Percentiles rank a stretch among this genome's conserved stretches.
Conservation (phyloP, 1,139 yeast genomes). For the Kodamaea alishanica region DNA sequence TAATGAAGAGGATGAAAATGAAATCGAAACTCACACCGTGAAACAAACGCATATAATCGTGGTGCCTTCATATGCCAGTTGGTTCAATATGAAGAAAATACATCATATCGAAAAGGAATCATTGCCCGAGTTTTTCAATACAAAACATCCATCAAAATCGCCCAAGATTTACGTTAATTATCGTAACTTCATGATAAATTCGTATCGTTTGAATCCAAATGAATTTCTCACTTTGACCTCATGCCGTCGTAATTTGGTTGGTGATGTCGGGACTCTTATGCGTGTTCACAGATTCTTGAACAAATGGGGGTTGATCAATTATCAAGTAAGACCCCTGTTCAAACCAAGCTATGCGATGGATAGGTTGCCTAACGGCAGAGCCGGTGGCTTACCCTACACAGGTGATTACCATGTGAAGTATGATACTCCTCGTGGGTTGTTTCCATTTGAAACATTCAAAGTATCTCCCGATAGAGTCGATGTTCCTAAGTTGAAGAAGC, state of each 20-base stretch:
- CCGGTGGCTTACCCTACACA: constrained; percentile 56
- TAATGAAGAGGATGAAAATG: constrained; percentile 9
- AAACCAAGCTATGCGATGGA: constrained; percentile 64
- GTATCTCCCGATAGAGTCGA: constrained; percentile 54
- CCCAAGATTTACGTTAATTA: constrained; percentile 84
- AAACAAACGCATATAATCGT: constrained; percentile 83
- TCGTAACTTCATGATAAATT: constrained; percentile 90
- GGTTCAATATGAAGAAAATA: constrained; percentile 78
- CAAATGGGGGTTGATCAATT: constrained; percentile 96
- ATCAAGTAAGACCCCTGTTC: constrained; percentile 75
- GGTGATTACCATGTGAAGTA: constrained; percentile 66
- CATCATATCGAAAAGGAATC: constrained; percentile 67
- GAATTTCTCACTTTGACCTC: constrained; percentile 93
- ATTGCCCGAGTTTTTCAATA: constrained; percentile 84
- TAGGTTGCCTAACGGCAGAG: constrained; percentile 48
- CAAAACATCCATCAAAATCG: constrained; percentile 75
- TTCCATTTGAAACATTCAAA: constrained; percentile 84
- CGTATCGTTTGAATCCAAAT: constrained; percentile 87
- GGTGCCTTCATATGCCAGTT: constrained; percentile 88
- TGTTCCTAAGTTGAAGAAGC: constrained; percentile 51
- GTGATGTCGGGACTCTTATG: constrained; percentile 93
- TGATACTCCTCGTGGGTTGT: constrained; percentile 92
- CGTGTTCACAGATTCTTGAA: constrained; percentile 85
- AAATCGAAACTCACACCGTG: constrained; percentile 9
- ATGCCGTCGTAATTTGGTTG: constrained; percentile 88